phyloP scores from a whole-genome alignment of 805 yeast species.

The Starmerella floricola region DNA sequence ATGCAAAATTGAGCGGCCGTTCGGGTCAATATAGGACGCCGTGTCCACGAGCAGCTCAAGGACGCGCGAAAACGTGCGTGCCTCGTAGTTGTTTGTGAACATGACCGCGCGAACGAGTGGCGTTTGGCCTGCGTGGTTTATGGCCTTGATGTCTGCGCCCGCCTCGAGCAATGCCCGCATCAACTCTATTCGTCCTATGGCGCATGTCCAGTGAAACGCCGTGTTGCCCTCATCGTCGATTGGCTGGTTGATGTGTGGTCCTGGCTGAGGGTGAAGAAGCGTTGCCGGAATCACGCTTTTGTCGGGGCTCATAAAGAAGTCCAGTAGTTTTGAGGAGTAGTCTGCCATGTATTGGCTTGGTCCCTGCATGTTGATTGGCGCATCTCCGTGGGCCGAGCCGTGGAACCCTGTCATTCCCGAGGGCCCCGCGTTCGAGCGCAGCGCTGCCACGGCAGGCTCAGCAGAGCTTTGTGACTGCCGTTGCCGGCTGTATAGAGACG shows the following conservation, averaged over 20 bases:
- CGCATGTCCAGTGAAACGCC: conserved; percentile 94
- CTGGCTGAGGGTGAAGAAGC: conserved; percentile 49
- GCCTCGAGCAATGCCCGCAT: conserved; percentile 61
- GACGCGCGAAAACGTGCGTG: conserved; percentile 66
- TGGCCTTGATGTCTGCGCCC: conserved; percentile 55
- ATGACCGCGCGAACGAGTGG: conserved; percentile 75
- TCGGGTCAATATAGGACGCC: conserved; percentile 64
- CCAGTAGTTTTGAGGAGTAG: conserved; percentile 38
- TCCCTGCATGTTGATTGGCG: conserved; percentile 1
- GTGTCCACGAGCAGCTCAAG: conserved; percentile 66
- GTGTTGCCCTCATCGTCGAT: conserved; percentile 94
- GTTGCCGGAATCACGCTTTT: conserved; percentile 53
- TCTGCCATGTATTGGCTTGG: conserved; percentile 26
- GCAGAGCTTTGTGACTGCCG: conserved; percentile 4
- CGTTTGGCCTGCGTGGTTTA: conserved; percentile 67
- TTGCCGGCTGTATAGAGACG: conserved; percentile 1
- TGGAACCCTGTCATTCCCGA: background rate
- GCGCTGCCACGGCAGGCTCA: conserved; percentile 9
- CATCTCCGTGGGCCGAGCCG: background rate
- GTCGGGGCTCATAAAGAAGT: conserved; percentile 46
- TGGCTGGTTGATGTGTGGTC: conserved; percentile 59
- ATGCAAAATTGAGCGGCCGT: conserved; percentile 66
- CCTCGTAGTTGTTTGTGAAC: conserved; percentile 77
- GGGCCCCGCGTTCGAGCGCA: conserved; percentile 1
- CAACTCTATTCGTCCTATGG: conserved; percentile 76